Conservation (phyloP, 768 basidiomycete genomes). For the Hygrocybe punicea region DNA sequence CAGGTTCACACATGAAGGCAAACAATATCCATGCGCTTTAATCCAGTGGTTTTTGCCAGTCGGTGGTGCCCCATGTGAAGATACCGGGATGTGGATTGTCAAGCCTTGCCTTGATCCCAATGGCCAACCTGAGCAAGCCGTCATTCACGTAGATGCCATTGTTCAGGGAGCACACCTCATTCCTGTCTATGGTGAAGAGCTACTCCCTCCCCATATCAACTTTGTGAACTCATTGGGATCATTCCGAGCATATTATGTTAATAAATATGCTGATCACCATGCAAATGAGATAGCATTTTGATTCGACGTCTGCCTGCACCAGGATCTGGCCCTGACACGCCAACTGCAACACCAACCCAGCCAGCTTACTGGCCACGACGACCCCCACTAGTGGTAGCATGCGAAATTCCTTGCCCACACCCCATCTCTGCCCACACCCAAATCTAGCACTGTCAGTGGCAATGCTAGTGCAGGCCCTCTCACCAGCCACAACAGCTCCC, state of each 20-base stretch:
- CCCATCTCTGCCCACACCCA: too few species aligned
- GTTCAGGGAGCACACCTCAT: constrained; percentile 30
- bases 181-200: constrained; percentile 21
- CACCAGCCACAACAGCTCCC: too few species aligned
- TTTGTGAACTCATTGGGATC: constrained; percentile 20
- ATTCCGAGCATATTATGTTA: constrained; percentile 28
- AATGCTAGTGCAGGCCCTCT: too few species aligned
- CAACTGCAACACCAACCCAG: too few species aligned
- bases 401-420: too few species aligned
- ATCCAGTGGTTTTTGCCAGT: not conserved
- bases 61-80: not conserved
- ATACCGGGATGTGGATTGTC: not conserved
- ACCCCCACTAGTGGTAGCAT: too few species aligned
- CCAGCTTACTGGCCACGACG: too few species aligned
- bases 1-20: too few species aligned
- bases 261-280: constrained; percentile 33
- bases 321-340: too few species aligned
- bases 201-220: constrained; percentile 21
- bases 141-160: constrained; percentile 30
- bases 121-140: constrained; percentile 8
- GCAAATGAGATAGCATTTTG: constrained; percentile 26
- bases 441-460: too few species aligned
- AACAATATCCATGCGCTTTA: too few species aligned
- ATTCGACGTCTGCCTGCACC: not conserved
- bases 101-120: constrained; percentile 12